Conservation (phyloP, 164 flowering plant genomes). For the Euptelea pleiosperma region DNA sequence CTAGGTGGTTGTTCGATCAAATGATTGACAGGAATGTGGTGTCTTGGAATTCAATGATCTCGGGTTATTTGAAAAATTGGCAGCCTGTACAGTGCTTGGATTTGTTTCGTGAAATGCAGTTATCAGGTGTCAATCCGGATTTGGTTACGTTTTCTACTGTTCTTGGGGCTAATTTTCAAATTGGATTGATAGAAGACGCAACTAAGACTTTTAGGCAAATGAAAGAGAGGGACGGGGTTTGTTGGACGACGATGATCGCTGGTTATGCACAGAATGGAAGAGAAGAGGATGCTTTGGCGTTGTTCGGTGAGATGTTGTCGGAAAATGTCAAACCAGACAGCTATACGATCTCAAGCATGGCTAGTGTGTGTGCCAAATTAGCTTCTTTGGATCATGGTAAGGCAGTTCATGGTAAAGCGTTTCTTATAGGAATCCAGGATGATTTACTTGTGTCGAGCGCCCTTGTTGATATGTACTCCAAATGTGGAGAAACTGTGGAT, state of each 20-base stretch:
- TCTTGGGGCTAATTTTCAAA: conserved; percentile 38
- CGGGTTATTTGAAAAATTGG: conserved; percentile 44
- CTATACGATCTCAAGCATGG: conserved; percentile 40
- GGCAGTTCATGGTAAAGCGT: conserved; percentile 37
- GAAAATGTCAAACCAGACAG: conserved; percentile 39
- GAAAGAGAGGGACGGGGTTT: conserved; percentile 38
- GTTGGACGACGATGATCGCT: conserved; percentile 57
- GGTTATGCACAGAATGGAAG: conserved; percentile 46
- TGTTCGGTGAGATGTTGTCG: conserved; percentile 37
- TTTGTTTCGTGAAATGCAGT: conserved; percentile 39
- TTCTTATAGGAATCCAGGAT: conserved; percentile 31
- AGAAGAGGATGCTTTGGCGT: conserved; percentile 44
- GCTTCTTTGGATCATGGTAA: conserved; percentile 45
- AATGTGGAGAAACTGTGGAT: conserved; percentile 46
- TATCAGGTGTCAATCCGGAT: conserved; percentile 37
- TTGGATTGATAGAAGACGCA: conserved; percentile 40
- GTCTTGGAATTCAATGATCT: conserved; percentile 37
- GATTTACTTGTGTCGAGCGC: conserved; percentile 50
- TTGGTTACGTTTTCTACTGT: conserved; percentile 44
- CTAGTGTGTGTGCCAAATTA: conserved; percentile 47
- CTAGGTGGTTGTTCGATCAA: conserved; percentile 43
- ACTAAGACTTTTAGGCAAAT: conserved; percentile 27
- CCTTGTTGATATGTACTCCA: conserved; percentile 62
- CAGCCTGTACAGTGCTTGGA: conserved; percentile 36
- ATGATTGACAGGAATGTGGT: conserved; percentile 34